Evolutionary conservation across 2,329 filamentous ascomycete species (phyloP), one percentile per base, ranked within the genome.

Genomic region (Aspergillus proliferans): DNA sequence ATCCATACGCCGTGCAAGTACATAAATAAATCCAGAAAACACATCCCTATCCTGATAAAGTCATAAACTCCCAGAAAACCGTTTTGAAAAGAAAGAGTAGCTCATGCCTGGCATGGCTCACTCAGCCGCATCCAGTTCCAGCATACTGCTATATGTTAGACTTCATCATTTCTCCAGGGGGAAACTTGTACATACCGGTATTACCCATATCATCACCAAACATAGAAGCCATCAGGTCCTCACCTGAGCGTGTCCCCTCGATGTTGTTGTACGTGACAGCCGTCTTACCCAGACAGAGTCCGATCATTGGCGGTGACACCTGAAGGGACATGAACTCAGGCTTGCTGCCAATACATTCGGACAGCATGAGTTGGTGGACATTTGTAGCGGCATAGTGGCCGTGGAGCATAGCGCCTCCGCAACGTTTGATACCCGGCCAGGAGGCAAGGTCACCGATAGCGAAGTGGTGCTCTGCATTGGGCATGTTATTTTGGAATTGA

Each of bases 361-460:
- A 61, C 41, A 81, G 64, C 62, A 87, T 81, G 21, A 75, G 70
- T 67, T 85, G 79, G 68, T 87, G 79, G 47, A 86, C 78, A 62
- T 91, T 91, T 47, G 77, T 68, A 6, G 82, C 86, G 3, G 80
- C 79, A 52, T 78, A 75, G 59, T 83, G 80, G 34, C 86, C 87
- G 74, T 84, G 83, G 61, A 86, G 80, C 78, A 91, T 87, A 30
- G 87, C 87, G 14, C 76, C 80, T 21, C 87, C 87, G 58, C 84
- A 88, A 41, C 87, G 84, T 73, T 89, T 91, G 71, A 92, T 89
- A 40, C 86, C 87, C 0, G 84, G 79, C 87, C 87, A 91, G 43
- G 74, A 71, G 28, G 78, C 79, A 14, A 87, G 72, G 62, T 92
- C 87, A 14, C 87, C 87, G 21, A 81, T 75, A 10, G 83, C 86